Percentiles rank a stretch among this genome's conserved stretches.
Conservation (phyloP, 306 rosid species). For the Inga oerstediana region DNA sequence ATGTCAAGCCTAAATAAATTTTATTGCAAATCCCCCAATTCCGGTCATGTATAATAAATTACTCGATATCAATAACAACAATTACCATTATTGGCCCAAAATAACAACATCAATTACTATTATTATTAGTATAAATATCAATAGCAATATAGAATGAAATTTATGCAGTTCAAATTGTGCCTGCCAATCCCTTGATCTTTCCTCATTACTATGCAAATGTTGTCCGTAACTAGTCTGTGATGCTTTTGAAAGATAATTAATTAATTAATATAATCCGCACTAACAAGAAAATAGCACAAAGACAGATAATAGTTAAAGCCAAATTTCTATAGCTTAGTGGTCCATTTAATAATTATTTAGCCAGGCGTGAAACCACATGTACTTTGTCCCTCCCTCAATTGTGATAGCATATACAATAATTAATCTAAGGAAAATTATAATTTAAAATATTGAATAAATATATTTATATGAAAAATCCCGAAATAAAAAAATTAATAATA, state of each 20-base stretch:
- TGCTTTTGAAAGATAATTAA: constrained; percentile 5
- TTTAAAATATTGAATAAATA: neutral
- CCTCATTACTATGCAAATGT: neutral
- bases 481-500: neutral
- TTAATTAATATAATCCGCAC: constrained; percentile 5
- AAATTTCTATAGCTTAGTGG: neutral
- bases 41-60: neutral
- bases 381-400: neutral
- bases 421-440: neutral
- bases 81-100: no score
- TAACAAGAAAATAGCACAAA: neutral
- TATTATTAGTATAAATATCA: neutral
- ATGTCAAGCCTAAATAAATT: neutral
- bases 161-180: neutral
- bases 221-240: constrained; percentile 16
- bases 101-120: no score
- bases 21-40: neutral
- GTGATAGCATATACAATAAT: neutral
- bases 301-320: neutral
- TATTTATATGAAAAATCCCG: neutral
- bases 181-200: neutral
- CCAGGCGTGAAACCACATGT: constrained; percentile 15
- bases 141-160: neutral
- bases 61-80: neutral
- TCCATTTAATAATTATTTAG: constrained; percentile 3